These are phyloP conservation scores for Talaromyces sp. DNA, from an alignment of 2,329 filamentous ascomycete genomes.

Conservation along the genomic window DNA sequence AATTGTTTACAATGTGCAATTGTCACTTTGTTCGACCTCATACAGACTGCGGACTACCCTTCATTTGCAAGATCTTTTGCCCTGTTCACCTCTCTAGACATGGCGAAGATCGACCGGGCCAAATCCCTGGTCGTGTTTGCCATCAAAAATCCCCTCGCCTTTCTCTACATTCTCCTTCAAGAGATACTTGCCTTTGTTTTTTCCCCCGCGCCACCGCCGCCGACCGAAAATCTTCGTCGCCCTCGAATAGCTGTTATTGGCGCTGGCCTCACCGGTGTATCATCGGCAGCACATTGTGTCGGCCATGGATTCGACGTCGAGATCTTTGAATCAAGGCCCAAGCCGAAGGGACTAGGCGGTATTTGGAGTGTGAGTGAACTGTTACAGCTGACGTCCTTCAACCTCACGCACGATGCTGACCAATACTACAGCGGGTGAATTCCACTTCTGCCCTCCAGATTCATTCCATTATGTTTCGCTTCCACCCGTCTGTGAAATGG, in stretches of 20 bases:
- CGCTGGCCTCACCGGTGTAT: constrained; percentile 68
- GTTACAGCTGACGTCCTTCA: not conserved
- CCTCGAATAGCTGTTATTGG: constrained; percentile 66
- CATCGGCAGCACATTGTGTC: constrained; percentile 73
- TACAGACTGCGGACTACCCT: not conserved
- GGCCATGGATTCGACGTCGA: constrained; percentile 79
- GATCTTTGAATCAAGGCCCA: constrained; percentile 67
- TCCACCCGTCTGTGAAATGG: constrained; percentile 75
- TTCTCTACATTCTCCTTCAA: constrained; percentile 26
- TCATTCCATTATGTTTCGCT: constrained; percentile 81
- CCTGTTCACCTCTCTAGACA: not conserved
- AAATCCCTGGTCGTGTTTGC: constrained; percentile 7
- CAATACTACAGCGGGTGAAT: constrained; percentile 60
- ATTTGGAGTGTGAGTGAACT: constrained; percentile 65
- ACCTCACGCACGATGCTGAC: not conserved
- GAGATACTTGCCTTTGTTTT: constrained; percentile 44
- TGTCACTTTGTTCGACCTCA: not conserved
- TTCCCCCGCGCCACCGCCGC: constrained; percentile 62
- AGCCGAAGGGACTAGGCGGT: constrained; percentile 61
- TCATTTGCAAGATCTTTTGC: not conserved
- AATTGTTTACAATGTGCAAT: not conserved
- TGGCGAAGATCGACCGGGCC: not conserved
- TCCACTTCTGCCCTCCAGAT: constrained; percentile 78
- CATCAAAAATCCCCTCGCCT: constrained; percentile 18
- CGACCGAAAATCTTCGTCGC: constrained; percentile 45